These are phyloP conservation scores for Ettlia oleoabundans DNA, from an alignment of 139 green algal species.

Conservation along the genomic window DNA sequence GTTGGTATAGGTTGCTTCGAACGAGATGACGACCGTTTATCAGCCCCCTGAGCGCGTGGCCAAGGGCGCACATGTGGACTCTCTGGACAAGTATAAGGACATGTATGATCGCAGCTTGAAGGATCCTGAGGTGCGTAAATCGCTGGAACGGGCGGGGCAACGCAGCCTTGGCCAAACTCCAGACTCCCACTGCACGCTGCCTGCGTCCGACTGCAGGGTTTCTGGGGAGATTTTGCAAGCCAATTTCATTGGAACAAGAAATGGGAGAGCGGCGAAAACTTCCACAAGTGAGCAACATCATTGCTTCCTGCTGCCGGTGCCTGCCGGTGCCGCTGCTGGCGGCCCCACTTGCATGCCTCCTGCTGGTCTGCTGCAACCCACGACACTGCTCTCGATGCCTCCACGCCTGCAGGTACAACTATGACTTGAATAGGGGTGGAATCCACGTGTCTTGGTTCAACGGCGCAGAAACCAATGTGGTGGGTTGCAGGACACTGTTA, in stretches of 20 bases:
- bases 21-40: constrained; percentile 5
- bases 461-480: constrained; percentile 76
- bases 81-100: constrained; percentile 74
- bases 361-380: background rate
- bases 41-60: constrained; percentile 17
- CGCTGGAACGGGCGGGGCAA: background rate
- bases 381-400: background rate
- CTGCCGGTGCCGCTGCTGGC: background rate
- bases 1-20: too few relatives aligned
- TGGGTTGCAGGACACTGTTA: background rate
- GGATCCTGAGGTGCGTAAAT: constrained; percentile 73
- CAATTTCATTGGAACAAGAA: constrained; percentile 93
- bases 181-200: background rate
- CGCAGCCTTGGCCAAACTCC: background rate
- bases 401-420: constrained; percentile 54
- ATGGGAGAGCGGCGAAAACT: constrained; percentile 52
- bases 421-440: constrained; percentile 68
- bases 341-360: background rate
- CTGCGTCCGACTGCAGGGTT: constrained; percentile 49
- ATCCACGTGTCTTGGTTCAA: constrained; percentile 75
- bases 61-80: constrained; percentile 33
- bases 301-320: background rate
- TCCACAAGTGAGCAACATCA: constrained; percentile 31
- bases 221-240: constrained; percentile 89
- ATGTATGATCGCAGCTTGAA: constrained; percentile 88